Evolutionary conservation across 345 rosid genomes (phyloP), one percentile per base, ranked within the genome.

Genomic region (Syzygium grande): DNA sequence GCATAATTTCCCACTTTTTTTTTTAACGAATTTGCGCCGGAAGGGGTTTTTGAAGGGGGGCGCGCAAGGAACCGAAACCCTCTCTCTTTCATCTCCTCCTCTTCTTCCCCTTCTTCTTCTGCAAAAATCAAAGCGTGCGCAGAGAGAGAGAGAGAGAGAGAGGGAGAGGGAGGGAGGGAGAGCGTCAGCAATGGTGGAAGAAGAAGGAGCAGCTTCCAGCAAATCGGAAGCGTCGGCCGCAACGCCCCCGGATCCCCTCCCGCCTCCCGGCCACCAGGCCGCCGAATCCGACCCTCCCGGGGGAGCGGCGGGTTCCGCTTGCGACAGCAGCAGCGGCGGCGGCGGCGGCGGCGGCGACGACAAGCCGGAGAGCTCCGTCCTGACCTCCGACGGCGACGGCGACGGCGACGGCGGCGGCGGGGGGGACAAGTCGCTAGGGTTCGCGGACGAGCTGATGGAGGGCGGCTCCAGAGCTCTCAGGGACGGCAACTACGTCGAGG

Each of bases 401-500:
- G 68, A 19, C 8, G 19, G 80, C 15, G 93, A 86, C 9, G 93
- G 84, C 16, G 86, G 51, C 49, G 73, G 49, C 16, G 84, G 22
- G 0, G 87, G 85, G 13, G 46, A 55, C 91, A 91, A 91, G 88
- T 93, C 95, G 23, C 90, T 96, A 73, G 98, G 95, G 92, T 88
- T 92, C 68, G 94, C 97, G 5, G 93, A 91, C 10, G 96, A 95
- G 89, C 88, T 98, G 88, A 85, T 93, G 84, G 97, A 93, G 92
- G 92, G 86, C 90, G 99, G 98, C 84, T 87, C 91, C 27, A 55
- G 11, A 21, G 98, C 95, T 25, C 84, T 98, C 84, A 96, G 90
- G 86, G 97, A 94, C 59, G 87, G 85, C 4, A 98, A 98, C 87
- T 93, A 89, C 86, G 88, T 85, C 11, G 98, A 96, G 91, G 99